These are phyloP conservation scores for Microstroma glucosiphilum DNA, from an alignment of 1,284 basidiomycete genomes.

Conservation along the genomic window DNA sequence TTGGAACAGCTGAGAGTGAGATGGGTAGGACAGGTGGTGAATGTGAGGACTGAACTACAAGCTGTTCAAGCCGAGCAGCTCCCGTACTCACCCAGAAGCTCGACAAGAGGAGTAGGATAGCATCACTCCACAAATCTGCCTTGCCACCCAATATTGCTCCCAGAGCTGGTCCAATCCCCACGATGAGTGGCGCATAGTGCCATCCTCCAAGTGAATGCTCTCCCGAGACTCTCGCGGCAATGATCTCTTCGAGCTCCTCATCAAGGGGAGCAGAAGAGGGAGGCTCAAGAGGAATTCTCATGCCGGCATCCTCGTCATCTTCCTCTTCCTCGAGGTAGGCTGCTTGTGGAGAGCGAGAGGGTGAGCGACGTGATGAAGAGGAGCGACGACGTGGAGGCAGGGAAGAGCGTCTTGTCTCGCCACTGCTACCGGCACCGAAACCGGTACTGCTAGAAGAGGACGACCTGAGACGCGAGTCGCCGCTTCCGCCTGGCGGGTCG, in stretches of 20 bases:
- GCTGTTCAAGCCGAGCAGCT: slow-evolving; percentile 28
- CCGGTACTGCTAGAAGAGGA: no score
- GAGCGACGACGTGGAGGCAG: no score
- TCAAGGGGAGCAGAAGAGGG: background rate
- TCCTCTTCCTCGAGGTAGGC: no score
- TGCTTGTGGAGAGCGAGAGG: no score
- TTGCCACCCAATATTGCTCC: slow-evolving; percentile 41
- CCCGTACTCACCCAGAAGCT: slow-evolving; percentile 43
- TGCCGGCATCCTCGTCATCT: no score
- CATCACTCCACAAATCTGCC: slow-evolving; percentile 52
- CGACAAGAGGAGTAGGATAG: slow-evolving; percentile 49
- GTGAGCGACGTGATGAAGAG: no score
- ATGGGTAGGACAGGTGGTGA: background rate
- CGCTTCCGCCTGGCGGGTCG: no score
- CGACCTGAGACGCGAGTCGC: no score
- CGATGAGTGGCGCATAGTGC: slow-evolving; percentile 36
- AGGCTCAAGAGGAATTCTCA: background rate
- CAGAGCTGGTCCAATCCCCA: slow-evolving; percentile 39
- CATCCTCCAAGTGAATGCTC: slow-evolving; percentile 27
- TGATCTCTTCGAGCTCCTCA: background rate
- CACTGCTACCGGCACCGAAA: no score
- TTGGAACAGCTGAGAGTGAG: slow-evolving; percentile 28
- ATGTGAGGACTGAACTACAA: background rate
- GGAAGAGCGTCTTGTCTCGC: no score
- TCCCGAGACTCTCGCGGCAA: background rate